Evolutionary conservation across 805 yeast species (phyloP).

Genomic region (Cyberlindnera maritima): DNA sequence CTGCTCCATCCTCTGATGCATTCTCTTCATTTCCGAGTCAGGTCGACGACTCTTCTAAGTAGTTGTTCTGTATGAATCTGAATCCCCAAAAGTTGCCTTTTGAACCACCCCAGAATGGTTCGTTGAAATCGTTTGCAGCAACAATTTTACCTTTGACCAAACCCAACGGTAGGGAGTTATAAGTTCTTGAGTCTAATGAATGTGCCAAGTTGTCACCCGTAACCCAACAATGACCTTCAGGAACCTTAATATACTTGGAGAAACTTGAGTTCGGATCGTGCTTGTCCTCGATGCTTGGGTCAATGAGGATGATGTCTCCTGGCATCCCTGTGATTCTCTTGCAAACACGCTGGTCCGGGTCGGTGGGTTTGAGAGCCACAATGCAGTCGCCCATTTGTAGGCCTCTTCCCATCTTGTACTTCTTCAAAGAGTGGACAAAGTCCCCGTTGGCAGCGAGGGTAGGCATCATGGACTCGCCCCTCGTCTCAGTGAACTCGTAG

Average conservation of each 20-base stretch:
- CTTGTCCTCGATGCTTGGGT: conserved; percentile 56
- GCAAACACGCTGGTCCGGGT: conserved; percentile 81
- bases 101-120: conserved; percentile 39
- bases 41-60: conserved; percentile 33
- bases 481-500: conserved; percentile 75
- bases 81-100: conserved; percentile 47
- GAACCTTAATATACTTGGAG: conserved; percentile 65
- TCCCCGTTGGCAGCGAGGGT: conserved; percentile 75
- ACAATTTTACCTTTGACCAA: conserved; percentile 83
- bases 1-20: too few species aligned
- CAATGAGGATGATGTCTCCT: conserved; percentile 79
- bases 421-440: conserved; percentile 73
- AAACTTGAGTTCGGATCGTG: conserved; percentile 25
- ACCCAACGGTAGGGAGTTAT: conserved; percentile 88
- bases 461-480: conserved; percentile 96
- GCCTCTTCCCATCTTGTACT: conserved; percentile 59
- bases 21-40: too few species aligned
- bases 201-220: conserved; percentile 92
- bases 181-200: conserved; percentile 85
- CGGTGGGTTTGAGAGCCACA: conserved; percentile 87
- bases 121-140: conserved; percentile 59
- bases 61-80: conserved; percentile 53
- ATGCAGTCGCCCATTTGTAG: conserved; percentile 80
- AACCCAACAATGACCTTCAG: conserved; percentile 95
- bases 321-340: conserved; percentile 96